These are phyloP conservation scores for Colletotrichum sp. DNA, from an alignment of 2,329 filamentous ascomycete species.

Conservation along the genomic window DNA sequence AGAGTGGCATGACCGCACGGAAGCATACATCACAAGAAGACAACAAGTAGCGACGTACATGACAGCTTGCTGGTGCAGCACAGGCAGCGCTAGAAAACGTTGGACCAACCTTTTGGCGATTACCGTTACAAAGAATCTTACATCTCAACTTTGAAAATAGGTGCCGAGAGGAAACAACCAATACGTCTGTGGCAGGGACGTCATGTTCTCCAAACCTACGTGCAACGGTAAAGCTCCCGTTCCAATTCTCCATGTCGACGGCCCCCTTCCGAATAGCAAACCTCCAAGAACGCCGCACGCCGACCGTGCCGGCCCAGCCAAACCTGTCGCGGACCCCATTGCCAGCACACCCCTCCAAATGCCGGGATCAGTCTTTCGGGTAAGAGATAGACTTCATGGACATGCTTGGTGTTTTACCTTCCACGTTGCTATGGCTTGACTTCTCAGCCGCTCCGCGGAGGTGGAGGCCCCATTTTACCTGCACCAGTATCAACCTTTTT, in stretches of 20 bases:
- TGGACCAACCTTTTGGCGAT: not conserved
- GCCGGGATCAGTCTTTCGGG: not conserved
- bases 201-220: not conserved
- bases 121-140: not conserved
- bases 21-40: not conserved
- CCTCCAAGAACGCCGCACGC: conserved; percentile 9
- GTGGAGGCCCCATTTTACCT: conserved; percentile 53
- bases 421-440: not conserved
- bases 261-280: not conserved
- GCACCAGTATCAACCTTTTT: conserved; percentile 76
- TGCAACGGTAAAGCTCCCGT: not conserved
- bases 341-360: not conserved
- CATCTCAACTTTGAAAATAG: not conserved
- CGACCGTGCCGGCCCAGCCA: not conserved
- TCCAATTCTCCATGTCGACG: not conserved
- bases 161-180: not conserved
- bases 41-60: not conserved
- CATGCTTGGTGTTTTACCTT: not conserved
- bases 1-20: not conserved
- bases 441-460: conserved; percentile 20
- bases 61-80: not conserved
- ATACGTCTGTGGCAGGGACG: not conserved
- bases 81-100: not conserved
- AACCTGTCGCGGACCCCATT: not conserved
- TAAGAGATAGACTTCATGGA: not conserved